Evolutionary conservation across 257 asterid species (phyloP).

Genomic region (Fraxinus cuspidata): DNA sequence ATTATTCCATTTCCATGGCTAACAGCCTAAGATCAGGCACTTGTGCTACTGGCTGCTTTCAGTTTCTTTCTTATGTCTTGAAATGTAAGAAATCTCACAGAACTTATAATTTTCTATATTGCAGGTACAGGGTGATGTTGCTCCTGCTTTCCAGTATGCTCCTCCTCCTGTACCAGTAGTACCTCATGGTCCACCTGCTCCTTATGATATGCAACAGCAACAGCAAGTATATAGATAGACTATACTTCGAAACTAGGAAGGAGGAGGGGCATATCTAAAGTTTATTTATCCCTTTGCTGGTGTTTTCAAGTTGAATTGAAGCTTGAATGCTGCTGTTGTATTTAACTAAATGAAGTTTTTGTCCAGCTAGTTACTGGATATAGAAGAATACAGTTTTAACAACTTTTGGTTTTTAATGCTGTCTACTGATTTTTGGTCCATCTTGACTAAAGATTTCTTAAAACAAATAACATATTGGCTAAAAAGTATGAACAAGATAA

Average conservation of each 20-base stretch:
- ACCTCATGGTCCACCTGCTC: background rate
- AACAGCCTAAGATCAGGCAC: background rate
- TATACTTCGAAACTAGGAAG: background rate
- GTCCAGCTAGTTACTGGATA: background rate
- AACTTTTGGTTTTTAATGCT: too few relatives aligned
- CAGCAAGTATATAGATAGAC: background rate
- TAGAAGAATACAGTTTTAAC: background rate
- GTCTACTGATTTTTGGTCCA: too few relatives aligned
- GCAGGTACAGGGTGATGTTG: background rate
- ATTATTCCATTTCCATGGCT: background rate
- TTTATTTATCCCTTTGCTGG: too few relatives aligned
- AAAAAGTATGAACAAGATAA: too few relatives aligned
- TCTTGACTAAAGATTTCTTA: too few relatives aligned
- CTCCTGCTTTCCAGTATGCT: background rate
- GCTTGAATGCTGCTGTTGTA: background rate
- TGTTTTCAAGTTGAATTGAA: conserved; percentile 1
- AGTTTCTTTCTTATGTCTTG: background rate
- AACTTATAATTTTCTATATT: background rate
- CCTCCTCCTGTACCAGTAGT: conserved; percentile 1
- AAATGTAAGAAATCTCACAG: background rate
- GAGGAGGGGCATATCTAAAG: background rate
- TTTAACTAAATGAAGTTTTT: background rate
- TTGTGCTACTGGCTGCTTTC: background rate
- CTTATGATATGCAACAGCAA: background rate
- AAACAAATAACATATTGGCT: too few relatives aligned